A percentile compares a stretch with the other conserved stretches of the same genome.
Conservation (phyloP, 202 grass and related monocot genomes). For the Panicum hallii region DNA sequence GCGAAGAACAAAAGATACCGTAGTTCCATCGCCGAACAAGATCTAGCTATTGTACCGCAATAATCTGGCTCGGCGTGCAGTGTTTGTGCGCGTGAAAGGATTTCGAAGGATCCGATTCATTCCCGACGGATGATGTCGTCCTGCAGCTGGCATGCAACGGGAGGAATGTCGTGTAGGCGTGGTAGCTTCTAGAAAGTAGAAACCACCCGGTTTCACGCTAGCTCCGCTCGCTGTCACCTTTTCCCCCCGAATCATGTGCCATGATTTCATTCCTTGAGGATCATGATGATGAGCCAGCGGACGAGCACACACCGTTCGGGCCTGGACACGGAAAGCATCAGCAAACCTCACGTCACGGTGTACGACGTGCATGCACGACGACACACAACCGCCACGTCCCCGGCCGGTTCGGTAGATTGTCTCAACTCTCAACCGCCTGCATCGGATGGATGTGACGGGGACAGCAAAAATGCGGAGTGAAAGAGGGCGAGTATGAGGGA, state of each 20-base stretch:
- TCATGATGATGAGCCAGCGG: background rate
- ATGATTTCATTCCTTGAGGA: conserved; percentile 1
- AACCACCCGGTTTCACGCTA: background rate
- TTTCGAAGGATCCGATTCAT: background rate
- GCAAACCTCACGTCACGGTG: conserved; percentile 3
- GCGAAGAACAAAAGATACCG: background rate
- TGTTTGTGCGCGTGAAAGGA: too few relatives aligned
- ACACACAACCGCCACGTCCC: conserved; percentile 3
- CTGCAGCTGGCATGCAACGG: background rate
- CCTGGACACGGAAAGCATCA: background rate
- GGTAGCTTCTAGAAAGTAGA: conserved; percentile 21
- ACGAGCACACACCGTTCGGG: background rate
- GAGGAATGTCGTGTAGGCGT: background rate
- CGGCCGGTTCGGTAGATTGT: background rate
- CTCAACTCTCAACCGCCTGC: background rate
- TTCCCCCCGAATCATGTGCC: background rate
- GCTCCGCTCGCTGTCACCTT: too few relatives aligned
- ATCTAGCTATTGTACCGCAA: background rate
- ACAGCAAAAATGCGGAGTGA: background rate
- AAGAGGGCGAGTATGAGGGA: background rate
- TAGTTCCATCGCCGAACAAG: background rate
- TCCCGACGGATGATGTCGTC: too few relatives aligned
- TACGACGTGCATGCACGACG: conserved; percentile 30
- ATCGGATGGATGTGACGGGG: conserved; percentile 11
- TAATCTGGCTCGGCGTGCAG: background rate